Evolutionary conservation across 176 grass and related monocot genomes (phyloP), one percentile per base, ranked within the genome.

Genomic region (Typha latifolia): DNA sequence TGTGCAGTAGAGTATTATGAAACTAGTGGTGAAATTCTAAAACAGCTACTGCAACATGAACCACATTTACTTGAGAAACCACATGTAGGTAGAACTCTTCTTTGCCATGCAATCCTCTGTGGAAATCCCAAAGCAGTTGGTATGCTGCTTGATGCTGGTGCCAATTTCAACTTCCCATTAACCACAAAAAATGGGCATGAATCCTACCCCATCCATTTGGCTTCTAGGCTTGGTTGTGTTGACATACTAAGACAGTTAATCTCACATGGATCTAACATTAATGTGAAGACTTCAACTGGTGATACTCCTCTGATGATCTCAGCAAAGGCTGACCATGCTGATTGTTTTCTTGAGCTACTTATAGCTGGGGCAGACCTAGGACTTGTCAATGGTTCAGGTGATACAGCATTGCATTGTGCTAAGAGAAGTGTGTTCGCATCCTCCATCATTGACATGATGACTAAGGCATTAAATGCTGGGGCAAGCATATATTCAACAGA

Each of bases 71-170:
- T 89, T 49, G 86, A 83, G 37, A 80, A 68, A 16, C 77, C 86
- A 63, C 71, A 70, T 68, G 70, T 80, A 19, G 86, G 81, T 69
- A 67, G 86, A 57, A 84, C 78, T 62, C 78, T 81, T 74, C 81
- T 89, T 71, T 84, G 80, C 62, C 86, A 89, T 43, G 86, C 86
- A 47, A 84, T 89, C 49, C 78, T 89, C 62, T 89, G 86, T 66
- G 78, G 82, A 74, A 89, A 89, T 47, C 70, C 74, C 18, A 72
- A 78, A 74, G 81, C 81, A 18, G 81, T 84, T 26, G 47, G 32
- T 62, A 51, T 67, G n/a, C 86, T 89, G 21, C 77, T 89, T 15
- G 51, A 69, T 61, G 63, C 61, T 63, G 78, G 81, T 70, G 78
- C 81, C 47, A 89, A 83, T 70, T 49, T 69, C 66, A 89, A 82